phyloP scores from a whole-genome alignment of 2,329 filamentous ascomycete species.

The Penicillium sp. region DNA sequence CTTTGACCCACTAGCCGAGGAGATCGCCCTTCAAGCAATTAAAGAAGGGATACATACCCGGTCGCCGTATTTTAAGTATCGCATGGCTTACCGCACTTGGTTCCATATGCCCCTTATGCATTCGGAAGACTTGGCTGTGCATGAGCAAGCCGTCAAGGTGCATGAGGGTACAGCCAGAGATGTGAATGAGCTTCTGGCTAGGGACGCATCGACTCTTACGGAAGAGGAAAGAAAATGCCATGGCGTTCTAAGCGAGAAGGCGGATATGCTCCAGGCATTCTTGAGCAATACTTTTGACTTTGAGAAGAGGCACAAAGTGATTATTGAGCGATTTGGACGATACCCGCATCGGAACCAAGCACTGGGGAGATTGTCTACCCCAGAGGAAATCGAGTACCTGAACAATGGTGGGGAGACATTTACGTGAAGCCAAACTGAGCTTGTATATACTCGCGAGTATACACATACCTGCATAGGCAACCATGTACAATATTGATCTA shows the following conservation, averaged over 20 bases:
- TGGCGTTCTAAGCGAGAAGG: constrained; percentile 6
- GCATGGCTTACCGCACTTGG: constrained; percentile 50
- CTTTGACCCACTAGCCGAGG: constrained; percentile 56
- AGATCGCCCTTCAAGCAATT: constrained; percentile 43
- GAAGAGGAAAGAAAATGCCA: constrained; percentile 18
- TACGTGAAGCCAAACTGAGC: not conserved
- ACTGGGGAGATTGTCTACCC: constrained; percentile 19
- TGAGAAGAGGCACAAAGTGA: constrained; percentile 23
- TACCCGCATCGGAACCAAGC: constrained; percentile 27
- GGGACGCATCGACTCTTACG: constrained; percentile 7
- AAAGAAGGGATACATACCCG: constrained; percentile 29
- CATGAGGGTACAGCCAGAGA: constrained; percentile 19
- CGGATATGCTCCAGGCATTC: constrained; percentile 9
- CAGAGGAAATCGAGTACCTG: constrained; percentile 23
- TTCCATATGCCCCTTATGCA: constrained; percentile 62
- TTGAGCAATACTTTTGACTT: constrained; percentile 14
- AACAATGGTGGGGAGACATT: constrained; percentile 25
- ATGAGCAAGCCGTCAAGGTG: constrained; percentile 16
- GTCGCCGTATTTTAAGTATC: constrained; percentile 33
- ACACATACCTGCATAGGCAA: not conserved
- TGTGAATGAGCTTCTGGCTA: constrained; percentile 12
- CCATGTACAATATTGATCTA: not conserved
- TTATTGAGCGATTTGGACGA: constrained; percentile 26
- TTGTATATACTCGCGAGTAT: not conserved
- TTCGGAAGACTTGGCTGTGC: constrained; percentile 33